Conservation (phyloP, 257 asterid species). For the Penstemon barbatus region DNA sequence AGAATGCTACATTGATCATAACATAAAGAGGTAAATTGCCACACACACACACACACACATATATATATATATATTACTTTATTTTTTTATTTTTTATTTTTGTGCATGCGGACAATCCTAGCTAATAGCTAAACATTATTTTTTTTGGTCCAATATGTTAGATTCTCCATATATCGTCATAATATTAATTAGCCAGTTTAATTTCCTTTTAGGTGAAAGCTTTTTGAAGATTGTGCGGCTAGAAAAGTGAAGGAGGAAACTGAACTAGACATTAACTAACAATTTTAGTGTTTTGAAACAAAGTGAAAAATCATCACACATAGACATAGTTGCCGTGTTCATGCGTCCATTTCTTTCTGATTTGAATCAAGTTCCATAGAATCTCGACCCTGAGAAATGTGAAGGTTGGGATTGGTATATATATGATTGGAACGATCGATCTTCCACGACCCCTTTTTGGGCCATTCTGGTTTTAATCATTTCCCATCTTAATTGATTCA, state of each 20-base stretch:
- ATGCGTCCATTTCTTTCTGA: conserved; percentile 47
- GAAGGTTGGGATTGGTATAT: conserved; percentile 76
- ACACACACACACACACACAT: too few relatives aligned
- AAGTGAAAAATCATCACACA: conserved; percentile 30
- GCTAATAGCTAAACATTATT: too few relatives aligned
- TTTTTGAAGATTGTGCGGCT: conserved; percentile 59
- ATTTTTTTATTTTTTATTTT: not conserved
- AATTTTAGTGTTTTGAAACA: conserved; percentile 30
- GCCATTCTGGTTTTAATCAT: conserved; percentile 45
- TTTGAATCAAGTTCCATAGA: conserved; percentile 35
- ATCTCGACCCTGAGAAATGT: conserved; percentile 59
- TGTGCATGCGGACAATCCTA: too few relatives aligned
- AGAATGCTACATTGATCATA: too few relatives aligned
- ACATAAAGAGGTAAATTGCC: too few relatives aligned
- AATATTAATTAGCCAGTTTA: not conserved
- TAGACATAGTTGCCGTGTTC: conserved; percentile 45
- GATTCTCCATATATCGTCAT: too few relatives aligned
- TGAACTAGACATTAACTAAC: conserved; percentile 45
- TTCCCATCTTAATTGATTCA: too few relatives aligned
- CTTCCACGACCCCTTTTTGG: conserved; percentile 51
- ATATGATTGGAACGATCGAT: conserved; percentile 50
- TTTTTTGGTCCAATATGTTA: too few relatives aligned
- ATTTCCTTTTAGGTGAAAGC: conserved; percentile 44
- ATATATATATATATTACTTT: too few relatives aligned
- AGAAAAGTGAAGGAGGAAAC: conserved; percentile 71